Evolutionary conservation across 2,329 filamentous ascomycete species (phyloP).

Genomic region (Penicillium sp.): DNA sequence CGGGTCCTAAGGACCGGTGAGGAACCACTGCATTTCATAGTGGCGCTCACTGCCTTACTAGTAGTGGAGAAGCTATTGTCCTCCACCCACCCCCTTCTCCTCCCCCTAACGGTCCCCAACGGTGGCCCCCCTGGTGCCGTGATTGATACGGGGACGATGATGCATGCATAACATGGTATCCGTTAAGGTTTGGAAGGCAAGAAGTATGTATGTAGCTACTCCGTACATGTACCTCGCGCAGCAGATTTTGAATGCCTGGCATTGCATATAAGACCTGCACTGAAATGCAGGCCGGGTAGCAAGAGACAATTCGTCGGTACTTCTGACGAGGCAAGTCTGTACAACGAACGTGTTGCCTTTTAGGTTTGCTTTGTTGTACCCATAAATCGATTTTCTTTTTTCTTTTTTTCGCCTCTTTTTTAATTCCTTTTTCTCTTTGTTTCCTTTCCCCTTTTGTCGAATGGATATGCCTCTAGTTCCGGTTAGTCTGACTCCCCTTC

Average conservation of each 20-base stretch:
- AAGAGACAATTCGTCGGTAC: background rate
- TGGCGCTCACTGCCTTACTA: background rate
- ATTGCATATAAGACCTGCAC: background rate
- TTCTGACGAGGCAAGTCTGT: conserved; percentile 1
- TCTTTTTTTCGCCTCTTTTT: conserved; percentile 5
- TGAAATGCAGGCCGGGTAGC: background rate
- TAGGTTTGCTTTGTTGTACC: conserved; percentile 6
- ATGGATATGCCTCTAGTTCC: conserved; percentile 10
- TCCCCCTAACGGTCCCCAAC: conserved; percentile 24
- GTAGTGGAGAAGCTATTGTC: conserved; percentile 5
- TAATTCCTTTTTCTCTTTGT: conserved; percentile 3
- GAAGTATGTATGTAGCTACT: background rate
- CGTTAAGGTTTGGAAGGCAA: conserved; percentile 8
- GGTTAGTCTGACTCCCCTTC: conserved; percentile 10
- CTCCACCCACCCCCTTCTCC: conserved; percentile 2
- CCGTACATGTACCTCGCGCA: background rate
- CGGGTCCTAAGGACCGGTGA: conserved; percentile 13
- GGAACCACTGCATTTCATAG: conserved; percentile 10
- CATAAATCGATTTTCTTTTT: conserved; percentile 4
- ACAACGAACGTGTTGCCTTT: conserved; percentile 2
- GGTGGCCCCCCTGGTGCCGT: conserved; percentile 15
- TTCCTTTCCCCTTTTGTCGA: conserved; percentile 1
- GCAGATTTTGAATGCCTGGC: background rate
- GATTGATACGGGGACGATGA: conserved; percentile 19
- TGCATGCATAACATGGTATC: conserved; percentile 26